phyloP scores from a whole-genome alignment of 78 protist genomes.

The Mantamonas sphyraenae region DNA sequence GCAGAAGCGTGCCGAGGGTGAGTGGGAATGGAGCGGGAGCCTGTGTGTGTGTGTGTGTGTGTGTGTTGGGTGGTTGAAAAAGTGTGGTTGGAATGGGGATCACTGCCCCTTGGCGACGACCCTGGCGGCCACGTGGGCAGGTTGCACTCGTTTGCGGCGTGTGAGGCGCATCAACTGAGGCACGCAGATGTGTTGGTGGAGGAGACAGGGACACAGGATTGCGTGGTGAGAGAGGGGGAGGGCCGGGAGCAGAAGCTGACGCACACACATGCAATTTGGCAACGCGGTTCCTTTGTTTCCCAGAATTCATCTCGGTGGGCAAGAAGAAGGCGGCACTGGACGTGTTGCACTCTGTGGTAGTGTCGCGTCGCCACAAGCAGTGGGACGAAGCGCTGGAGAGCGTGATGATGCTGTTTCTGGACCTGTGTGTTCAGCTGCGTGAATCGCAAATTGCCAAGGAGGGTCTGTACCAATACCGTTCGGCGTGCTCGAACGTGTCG shows the following conservation, averaged over 20 bases:
- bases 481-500: slow-evolving; percentile 6
- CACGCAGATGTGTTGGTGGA: no score
- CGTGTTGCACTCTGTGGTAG: slow-evolving; percentile 12
- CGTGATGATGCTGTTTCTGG: slow-evolving; percentile 9
- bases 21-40: neutral
- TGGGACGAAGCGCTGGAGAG: slow-evolving; percentile 13
- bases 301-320: slow-evolving; percentile 31
- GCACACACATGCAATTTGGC: no score
- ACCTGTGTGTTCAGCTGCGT: slow-evolving; percentile 16
- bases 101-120: neutral
- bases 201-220: no score
- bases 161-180: no score
- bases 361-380: slow-evolving; percentile 11
- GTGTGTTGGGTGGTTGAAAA: neutral
- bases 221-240: no score
- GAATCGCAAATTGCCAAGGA: slow-evolving; percentile 8
- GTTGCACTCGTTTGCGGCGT: no score
- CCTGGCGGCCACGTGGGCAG: no score
- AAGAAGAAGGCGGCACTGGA: slow-evolving; percentile 23
- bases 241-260: no score
- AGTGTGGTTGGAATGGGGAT: neutral
- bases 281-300: no score
- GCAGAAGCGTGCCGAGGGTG: slow-evolving; percentile 33
- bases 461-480: slow-evolving; percentile 29
- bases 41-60: neutral